Evolutionary conservation across 78 protist genomes (phyloP), one percentile per base, ranked within the genome.

Genomic region (Speleostelium caveatum): DNA sequence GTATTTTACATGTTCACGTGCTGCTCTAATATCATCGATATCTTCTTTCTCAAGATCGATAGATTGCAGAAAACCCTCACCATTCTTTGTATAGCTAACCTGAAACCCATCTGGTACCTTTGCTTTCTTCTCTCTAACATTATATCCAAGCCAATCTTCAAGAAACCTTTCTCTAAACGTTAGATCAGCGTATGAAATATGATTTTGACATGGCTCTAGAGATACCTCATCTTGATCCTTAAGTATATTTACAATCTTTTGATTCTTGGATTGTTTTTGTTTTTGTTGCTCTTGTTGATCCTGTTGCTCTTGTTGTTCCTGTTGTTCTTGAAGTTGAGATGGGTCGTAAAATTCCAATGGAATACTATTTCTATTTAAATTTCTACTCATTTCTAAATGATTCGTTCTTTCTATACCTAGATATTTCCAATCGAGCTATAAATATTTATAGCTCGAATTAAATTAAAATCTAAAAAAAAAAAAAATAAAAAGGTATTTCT

Each of bases 101-200:
- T 19, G 12, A 32, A 68, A 83, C 21, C 91, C 91, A 0, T 49
- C 72, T 22, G 91, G 91, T 32, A 83, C 75, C 24, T 33, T 49
- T 38, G 91, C 91, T 38, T 83, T 83, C 45, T 69, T 83, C 10
- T 19, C 12, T 17, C 68, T 8, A 10, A 83, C 68, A 14, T 68
- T 69, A 10, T 61, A 61, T 4, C 91, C 91, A 69, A 83, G 56
- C 53, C 67, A 39, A 83, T 83, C 56, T 33, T 83, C 91, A 12
- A 83, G 32, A 21, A 83, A 32, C 24, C 33, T 72, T 36, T 83
- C 66, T 79, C 59, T 72, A 28, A 30, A 10, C 28, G 53, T 60
- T n/a, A 55, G 39, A 17, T 79, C 77, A 38, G 24, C 89, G 32
- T 79, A 79, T 0, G 53, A 26, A 1, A 73, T 14, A 73, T 73